phyloP scores from a whole-genome alignment of 257 asterid genomes.

The Knoxia roxburghii region DNA sequence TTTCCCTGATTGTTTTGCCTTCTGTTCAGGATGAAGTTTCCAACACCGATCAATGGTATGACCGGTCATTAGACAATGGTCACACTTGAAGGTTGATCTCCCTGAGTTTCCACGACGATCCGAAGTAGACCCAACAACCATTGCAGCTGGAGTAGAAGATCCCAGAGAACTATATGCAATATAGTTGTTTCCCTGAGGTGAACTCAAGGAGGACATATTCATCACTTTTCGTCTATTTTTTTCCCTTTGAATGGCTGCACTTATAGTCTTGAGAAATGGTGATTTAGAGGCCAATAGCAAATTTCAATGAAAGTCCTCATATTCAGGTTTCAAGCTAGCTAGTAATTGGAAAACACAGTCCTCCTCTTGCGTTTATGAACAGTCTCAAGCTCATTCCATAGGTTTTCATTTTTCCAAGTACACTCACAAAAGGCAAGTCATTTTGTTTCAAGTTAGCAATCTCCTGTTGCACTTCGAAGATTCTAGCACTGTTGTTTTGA shows the following conservation, averaged over 20 bases:
- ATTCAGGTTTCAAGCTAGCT: background rate
- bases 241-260: background rate
- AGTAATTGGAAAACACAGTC: background rate
- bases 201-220: too few species aligned
- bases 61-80: background rate
- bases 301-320: background rate
- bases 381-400: background rate
- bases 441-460: background rate
- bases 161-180: too few species aligned
- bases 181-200: too few species aligned
- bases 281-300: background rate
- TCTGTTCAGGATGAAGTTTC: background rate
- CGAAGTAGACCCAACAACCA: too few species aligned
- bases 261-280: background rate
- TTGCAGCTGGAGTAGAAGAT: too few species aligned
- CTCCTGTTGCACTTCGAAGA: background rate
- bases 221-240: background rate
- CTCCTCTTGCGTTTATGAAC: background rate
- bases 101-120: too few species aligned
- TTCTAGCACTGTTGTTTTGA: background rate
- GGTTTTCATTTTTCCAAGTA: background rate
- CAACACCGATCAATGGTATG: background rate
- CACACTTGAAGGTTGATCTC: background rate
- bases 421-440: background rate
- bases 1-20: background rate